phyloP scores from a whole-genome alignment of 305 asterid genomes.

The Euphrasia arctica region DNA sequence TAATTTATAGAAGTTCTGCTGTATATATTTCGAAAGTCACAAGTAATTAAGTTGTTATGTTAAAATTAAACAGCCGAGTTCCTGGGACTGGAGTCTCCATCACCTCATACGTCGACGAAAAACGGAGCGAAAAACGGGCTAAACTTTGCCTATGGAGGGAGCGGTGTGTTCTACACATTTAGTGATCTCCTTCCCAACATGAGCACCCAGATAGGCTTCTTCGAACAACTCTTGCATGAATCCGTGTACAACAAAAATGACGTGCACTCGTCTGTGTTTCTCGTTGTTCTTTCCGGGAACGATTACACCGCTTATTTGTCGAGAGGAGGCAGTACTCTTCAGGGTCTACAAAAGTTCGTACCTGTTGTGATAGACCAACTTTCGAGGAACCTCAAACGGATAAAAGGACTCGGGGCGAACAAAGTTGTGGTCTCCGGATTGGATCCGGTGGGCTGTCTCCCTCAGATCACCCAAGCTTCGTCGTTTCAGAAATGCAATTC shows the following conservation, averaged over 20 bases:
- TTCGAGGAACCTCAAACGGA: neutral
- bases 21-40: too few relatives aligned
- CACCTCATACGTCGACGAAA: constrained; percentile 58
- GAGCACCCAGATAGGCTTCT: constrained; percentile 68
- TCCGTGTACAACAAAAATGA: constrained; percentile 46
- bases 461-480: neutral
- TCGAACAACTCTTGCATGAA: constrained; percentile 40
- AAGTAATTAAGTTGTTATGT: too few relatives aligned
- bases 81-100: constrained; percentile 62
- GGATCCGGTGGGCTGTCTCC: neutral
- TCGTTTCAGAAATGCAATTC: neutral
- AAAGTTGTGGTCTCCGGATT: neutral
- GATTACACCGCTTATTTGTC: constrained; percentile 48
- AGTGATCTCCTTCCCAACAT: constrained; percentile 54
- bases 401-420: neutral
- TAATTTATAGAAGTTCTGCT: too few relatives aligned
- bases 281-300: constrained; percentile 62
- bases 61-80: constrained; percentile 46
- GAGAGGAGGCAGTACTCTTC: constrained; percentile 48
- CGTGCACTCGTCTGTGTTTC: constrained; percentile 46
- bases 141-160: constrained; percentile 87
- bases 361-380: neutral
- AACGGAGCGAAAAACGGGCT: constrained; percentile 49
- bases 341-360: constrained; percentile 31
- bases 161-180: constrained; percentile 70